A percentile compares a stretch with the other conserved stretches of the same genome.
Evolutionary conservation across 2,329 filamentous ascomycete species (phyloP).

Genomic region (Dothiorella sarmentorum): DNA sequence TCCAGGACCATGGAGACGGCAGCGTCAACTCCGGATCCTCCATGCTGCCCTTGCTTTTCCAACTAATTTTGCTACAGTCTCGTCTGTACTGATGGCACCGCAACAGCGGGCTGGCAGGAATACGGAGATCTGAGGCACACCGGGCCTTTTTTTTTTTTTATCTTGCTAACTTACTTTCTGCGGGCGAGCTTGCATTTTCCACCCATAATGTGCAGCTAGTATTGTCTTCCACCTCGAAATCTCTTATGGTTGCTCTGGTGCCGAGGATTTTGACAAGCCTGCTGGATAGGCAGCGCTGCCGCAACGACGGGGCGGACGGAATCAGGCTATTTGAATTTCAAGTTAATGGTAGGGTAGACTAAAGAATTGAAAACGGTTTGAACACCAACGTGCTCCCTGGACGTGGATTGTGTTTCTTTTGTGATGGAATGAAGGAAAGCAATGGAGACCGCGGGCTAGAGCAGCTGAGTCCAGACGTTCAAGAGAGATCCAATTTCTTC

Average conservation of each 20-base stretch:
- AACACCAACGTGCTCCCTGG: not conserved
- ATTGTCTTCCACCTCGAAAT: not conserved
- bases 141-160: not conserved
- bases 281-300: not conserved
- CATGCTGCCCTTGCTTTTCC: not conserved
- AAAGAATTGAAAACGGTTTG: not conserved
- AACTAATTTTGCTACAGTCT: not conserved
- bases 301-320: not conserved
- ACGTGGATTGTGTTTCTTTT: no score
- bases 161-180: not conserved
- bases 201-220: not conserved
- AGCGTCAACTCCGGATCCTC: no score
- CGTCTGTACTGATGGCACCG: not conserved
- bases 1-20: not conserved
- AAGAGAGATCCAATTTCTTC: not conserved
- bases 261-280: no score
- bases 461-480: not conserved
- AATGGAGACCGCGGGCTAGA: not conserved
- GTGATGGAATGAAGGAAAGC: not conserved
- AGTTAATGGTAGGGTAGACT: not conserved
- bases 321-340: not conserved
- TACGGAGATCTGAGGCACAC: not conserved
- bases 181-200: not conserved
- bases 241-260: no score
- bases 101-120: not conserved